These are phyloP conservation scores for Paecilomyces variotii DNA, from an alignment of 2,329 filamentous ascomycete species.

Conservation along the genomic window DNA sequence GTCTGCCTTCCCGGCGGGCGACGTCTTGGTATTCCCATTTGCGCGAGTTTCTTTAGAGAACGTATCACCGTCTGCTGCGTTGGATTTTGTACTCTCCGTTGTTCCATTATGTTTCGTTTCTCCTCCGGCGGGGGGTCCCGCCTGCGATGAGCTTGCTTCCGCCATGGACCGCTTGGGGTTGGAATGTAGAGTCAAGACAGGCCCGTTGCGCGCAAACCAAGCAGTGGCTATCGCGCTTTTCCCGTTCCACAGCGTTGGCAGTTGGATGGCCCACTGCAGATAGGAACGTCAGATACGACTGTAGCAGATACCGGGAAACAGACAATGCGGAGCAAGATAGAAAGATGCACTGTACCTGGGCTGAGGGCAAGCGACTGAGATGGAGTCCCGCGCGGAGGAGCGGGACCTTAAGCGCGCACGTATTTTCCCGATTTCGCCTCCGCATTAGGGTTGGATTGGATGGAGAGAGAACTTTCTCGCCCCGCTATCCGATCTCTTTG, in stretches of 20 bases:
- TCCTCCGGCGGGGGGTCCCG: neutral
- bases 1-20: slow-evolving; percentile 26
- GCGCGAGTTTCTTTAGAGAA: slow-evolving; percentile 21
- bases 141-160: slow-evolving; percentile 3
- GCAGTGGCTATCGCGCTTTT: neutral
- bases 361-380: neutral
- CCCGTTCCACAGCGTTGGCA: slow-evolving; percentile 1
- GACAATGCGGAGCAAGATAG: neutral
- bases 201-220: neutral
- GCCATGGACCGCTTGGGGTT: slow-evolving; percentile 5
- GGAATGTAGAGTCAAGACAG: neutral
- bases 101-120: slow-evolving; percentile 8
- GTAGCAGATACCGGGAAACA: slow-evolving; percentile 1
- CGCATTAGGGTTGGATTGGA: neutral
- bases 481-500: neutral
- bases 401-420: neutral
- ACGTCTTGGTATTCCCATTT: slow-evolving; percentile 18
- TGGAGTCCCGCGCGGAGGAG: neutral
- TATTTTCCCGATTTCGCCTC: neutral
- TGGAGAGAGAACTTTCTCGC: neutral
- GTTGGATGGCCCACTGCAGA: slow-evolving; percentile 3
- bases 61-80: slow-evolving; percentile 11
- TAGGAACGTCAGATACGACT: slow-evolving; percentile 9
- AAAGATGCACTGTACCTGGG: neutral
- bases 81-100: slow-evolving; percentile 16